Evolutionary conservation across 257 asterid genomes (phyloP).

Genomic region (Marsdenia floribunda): DNA sequence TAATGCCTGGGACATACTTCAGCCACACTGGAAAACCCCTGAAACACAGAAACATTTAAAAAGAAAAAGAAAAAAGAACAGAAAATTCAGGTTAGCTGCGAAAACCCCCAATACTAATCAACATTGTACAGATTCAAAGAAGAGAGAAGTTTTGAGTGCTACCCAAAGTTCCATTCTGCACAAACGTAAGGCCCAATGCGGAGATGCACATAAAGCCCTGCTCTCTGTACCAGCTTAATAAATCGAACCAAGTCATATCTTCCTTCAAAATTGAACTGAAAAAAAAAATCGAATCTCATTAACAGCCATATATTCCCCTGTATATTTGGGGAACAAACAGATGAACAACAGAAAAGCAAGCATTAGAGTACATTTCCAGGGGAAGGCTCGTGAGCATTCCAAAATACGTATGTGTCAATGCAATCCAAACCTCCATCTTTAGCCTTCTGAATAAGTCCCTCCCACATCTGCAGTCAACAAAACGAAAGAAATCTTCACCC

Average conservation of each 20-base stretch:
- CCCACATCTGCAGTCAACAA: slow-evolving; percentile 87
- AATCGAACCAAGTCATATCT: slow-evolving; percentile 72
- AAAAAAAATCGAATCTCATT: slow-evolving; percentile 14
- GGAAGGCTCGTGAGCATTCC: slow-evolving; percentile 91
- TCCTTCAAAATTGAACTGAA: slow-evolving; percentile 80
- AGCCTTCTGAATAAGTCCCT: slow-evolving; percentile 84
- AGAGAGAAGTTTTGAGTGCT: background rate
- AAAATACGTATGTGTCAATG: slow-evolving; percentile 85
- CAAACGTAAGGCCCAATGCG: slow-evolving; percentile 97
- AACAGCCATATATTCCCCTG: background rate
- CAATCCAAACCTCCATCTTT: slow-evolving; percentile 92
- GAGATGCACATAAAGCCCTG: slow-evolving; percentile 77
- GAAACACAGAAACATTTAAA: slow-evolving; percentile 22
- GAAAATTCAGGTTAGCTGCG: too few relatives aligned
- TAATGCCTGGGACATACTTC: slow-evolving; percentile 88
- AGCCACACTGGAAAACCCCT: slow-evolving; percentile 98
- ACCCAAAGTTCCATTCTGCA: slow-evolving; percentile 99
- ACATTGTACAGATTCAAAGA: background rate
- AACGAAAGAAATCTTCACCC: background rate
- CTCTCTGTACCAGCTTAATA: slow-evolving; percentile 69
- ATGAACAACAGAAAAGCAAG: background rate
- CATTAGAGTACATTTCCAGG: slow-evolving; percentile 61
- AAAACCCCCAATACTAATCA: background rate
- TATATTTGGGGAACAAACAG: background rate
- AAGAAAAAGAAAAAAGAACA: background rate